phyloP scores from a whole-genome alignment of 139 green algal species.

The Chlorella vulgaris region DNA sequence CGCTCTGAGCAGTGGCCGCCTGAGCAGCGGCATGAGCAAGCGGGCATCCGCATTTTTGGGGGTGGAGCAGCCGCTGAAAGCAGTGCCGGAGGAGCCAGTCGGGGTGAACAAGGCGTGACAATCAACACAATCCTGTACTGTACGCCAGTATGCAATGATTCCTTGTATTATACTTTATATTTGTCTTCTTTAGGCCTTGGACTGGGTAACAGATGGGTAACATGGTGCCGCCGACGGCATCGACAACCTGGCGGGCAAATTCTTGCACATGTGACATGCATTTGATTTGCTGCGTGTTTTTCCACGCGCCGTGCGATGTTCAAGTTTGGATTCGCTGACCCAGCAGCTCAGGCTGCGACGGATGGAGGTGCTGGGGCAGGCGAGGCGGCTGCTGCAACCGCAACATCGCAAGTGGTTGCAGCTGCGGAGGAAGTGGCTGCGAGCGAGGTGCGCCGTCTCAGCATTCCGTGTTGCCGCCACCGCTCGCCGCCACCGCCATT shows the following conservation, averaged over 20 bases:
- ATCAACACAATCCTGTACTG: too few relatives aligned
- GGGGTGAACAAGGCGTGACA: too few relatives aligned
- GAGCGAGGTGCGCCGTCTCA: not conserved
- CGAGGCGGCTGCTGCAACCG: not conserved
- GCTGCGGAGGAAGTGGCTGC: not conserved
- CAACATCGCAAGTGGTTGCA: not conserved
- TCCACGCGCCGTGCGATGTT: too few relatives aligned
- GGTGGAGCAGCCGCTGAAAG: not conserved
- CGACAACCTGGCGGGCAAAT: too few relatives aligned
- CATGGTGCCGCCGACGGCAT: too few relatives aligned
- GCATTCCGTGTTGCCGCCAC: not conserved
- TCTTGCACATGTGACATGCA: too few relatives aligned
- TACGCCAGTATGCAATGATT: too few relatives aligned
- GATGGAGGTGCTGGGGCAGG: not conserved
- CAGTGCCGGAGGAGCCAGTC: too few relatives aligned
- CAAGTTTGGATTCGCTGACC: conserved; percentile 18
- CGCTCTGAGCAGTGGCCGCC: not conserved
- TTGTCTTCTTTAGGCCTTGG: too few relatives aligned
- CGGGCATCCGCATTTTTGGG: not conserved
- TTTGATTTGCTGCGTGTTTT: too few relatives aligned
- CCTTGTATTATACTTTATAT: too few relatives aligned
- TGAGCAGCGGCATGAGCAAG: not conserved
- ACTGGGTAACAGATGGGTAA: too few relatives aligned
- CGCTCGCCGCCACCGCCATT: not conserved
- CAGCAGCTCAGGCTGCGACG: not conserved